These are phyloP conservation scores for Pugionium cornutum DNA, from an alignment of 345 rosid genomes.

Conservation along the genomic window DNA sequence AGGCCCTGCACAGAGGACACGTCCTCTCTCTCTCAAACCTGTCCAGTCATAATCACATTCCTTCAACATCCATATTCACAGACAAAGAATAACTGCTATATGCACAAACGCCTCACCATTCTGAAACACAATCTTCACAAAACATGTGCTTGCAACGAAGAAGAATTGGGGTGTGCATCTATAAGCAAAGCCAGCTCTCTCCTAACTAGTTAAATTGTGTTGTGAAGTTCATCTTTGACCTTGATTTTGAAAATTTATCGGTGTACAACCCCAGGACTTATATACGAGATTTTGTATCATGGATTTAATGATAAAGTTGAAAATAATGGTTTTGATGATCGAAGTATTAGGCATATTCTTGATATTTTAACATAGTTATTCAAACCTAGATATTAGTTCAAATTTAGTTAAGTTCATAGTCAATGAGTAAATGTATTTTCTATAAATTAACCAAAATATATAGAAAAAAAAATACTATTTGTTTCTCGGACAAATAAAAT, in stretches of 20 bases:
- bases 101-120: conserved; percentile 61
- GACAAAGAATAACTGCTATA: conserved; percentile 2
- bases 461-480: too few species aligned
- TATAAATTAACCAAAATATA: background rate
- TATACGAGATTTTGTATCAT: conserved; percentile 76
- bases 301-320: conserved; percentile 61
- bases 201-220: conserved; percentile 82
- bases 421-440: conserved; percentile 33
- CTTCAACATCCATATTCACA: conserved; percentile 22
- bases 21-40: conserved; percentile 99
- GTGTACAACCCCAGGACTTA: conserved; percentile 65
- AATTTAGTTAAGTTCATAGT: conserved; percentile 28
- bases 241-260: conserved; percentile 77
- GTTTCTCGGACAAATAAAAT: too few species aligned
- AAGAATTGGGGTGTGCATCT: conserved; percentile 94
- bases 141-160: conserved; percentile 96
- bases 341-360: conserved; percentile 51
- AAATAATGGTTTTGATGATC: conserved; percentile 61
- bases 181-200: conserved; percentile 41
- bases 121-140: conserved; percentile 98
- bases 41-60: conserved; percentile 36
- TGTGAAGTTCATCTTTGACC: conserved; percentile 94
- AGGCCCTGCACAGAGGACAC: conserved; percentile 94
- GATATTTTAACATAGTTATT: conserved; percentile 32
- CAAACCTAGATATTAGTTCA: conserved; percentile 24